Conservation (phyloP, 345 rosid species). For the Arabis alpina region DNA sequence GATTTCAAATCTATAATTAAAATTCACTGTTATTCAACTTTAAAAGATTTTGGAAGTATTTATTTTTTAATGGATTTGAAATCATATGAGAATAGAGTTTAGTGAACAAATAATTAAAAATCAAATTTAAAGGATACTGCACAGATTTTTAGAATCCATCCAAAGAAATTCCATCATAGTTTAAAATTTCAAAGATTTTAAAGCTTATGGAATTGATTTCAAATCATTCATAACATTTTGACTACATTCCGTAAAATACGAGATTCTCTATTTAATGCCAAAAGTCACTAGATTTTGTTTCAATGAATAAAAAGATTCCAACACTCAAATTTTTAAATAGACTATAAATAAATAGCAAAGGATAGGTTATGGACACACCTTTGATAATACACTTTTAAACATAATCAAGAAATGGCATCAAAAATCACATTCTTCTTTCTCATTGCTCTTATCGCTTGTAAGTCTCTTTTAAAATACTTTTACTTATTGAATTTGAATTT, state of each 20-base stretch:
- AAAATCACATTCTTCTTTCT: slow-evolving; percentile 1
- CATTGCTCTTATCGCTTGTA: slow-evolving; percentile 23
- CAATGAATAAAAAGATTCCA: background rate
- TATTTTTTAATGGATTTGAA: too few relatives aligned
- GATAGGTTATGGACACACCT: background rate
- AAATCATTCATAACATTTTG: too few relatives aligned
- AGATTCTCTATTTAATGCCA: background rate
- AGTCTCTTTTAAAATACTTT: slow-evolving; percentile 12
- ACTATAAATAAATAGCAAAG: slow-evolving; percentile 14
- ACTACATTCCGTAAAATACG: background rate
- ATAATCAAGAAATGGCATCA: slow-evolving; percentile 33
- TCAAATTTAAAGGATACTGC: too few relatives aligned
- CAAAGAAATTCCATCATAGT: too few relatives aligned
- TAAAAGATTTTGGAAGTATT: too few relatives aligned
- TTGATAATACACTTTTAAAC: background rate
- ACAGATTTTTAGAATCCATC: too few relatives aligned
- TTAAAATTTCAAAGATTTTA: too few relatives aligned
- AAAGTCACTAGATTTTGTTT: background rate
- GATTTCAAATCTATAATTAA: too few relatives aligned
- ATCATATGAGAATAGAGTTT: too few relatives aligned
- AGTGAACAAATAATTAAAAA: too few relatives aligned
- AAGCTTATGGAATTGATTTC: too few relatives aligned
- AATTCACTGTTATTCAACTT: too few relatives aligned
- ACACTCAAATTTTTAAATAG: slow-evolving; percentile 3
- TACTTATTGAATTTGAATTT: background rate